Evolutionary conservation across 2,329 filamentous ascomycete genomes (phyloP), one percentile per base, ranked within the genome.

Genomic region (Acrocalymma vagum): DNA sequence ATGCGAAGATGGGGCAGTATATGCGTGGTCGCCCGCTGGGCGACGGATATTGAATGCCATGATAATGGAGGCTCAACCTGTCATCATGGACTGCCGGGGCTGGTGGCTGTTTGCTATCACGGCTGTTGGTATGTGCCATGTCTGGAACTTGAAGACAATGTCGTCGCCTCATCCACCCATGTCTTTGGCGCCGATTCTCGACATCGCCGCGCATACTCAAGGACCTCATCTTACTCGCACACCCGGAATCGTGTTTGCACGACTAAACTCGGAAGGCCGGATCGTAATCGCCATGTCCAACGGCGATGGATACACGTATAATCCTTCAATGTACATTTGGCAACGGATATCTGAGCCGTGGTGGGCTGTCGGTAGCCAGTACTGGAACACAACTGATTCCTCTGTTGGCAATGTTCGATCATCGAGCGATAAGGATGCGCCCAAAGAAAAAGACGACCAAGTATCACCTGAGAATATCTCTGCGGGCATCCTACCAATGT

Each of bases 341-440:
- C 93, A 97, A 70, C 85, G 92, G 8, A 78, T 99, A n/a, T 95
- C 91, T 2, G 95, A 99, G 66, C 82, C 90, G 2, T 99, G 94
- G 94, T 99, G 94, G 91, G 93, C 93, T 0, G 91, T 97, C 0
- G 92, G 92, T 13, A 95, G 90, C 56, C 94, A 99, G 66, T 99
- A 99, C 69, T 99, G 94, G 95, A 97, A 99, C 70, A 95, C 91
- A 1, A 95, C 91, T 37, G 94, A 96, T 61, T 91, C 90, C 2
- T 91, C 91, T 1, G 84, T 96, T 37, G 86, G 88, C 31, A 88
- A 91, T 34, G 72, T 96, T 24, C 85, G 90, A 52, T 84, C 88
- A 2, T 86, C 84, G 1, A 44, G 51, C 24, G 56, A 63, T 22
- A 58, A 60, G 16, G 42, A 40, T 9, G 43, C 49, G 6, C 45